Percentiles rank a stretch among this genome's conserved stretches.
Evolutionary conservation across 1,284 basidiomycete species (phyloP).

Genomic region (Rhodotorula sp.): DNA sequence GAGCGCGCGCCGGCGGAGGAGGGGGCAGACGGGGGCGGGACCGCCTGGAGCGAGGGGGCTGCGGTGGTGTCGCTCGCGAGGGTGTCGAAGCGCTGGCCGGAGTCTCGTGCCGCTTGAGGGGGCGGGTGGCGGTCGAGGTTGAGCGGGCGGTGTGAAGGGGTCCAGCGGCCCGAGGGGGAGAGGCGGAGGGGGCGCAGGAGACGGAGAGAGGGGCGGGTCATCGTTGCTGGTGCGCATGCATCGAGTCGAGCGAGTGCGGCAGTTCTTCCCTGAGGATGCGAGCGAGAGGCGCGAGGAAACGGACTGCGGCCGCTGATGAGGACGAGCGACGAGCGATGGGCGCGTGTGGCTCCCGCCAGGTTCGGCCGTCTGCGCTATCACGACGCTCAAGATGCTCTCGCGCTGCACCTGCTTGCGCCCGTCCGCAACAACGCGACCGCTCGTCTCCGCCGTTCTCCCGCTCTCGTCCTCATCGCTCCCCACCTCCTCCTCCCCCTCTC

Average conservation of each 20-base stretch:
- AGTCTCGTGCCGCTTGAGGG: background rate
- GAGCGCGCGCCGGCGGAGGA: background rate
- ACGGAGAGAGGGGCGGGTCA: background rate
- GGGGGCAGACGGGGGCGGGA: background rate
- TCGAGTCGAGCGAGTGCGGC: too few relatives aligned
- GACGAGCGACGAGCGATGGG: too few relatives aligned
- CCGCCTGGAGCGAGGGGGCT: slow-evolving; percentile 5
- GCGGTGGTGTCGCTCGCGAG: slow-evolving; percentile 15
- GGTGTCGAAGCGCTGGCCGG: background rate
- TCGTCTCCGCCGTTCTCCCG: background rate
- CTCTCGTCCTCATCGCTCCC: background rate
- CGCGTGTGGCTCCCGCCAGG: too few relatives aligned
- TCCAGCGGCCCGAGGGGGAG: background rate
- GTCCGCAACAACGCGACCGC: too few relatives aligned
- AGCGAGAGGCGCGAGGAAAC: too few relatives aligned
- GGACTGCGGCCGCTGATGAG: too few relatives aligned
- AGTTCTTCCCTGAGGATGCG: too few relatives aligned
- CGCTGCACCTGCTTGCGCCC: too few relatives aligned
- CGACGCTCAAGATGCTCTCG: too few relatives aligned
- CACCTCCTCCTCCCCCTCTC: background rate
- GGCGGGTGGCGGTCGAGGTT: slow-evolving; percentile 4
- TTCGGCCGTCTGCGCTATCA: too few relatives aligned
- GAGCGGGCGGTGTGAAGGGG: slow-evolving; percentile 1
- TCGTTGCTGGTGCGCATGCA: too few relatives aligned
- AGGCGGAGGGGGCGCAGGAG: slow-evolving; percentile 1